phyloP scores from a whole-genome alignment of 441 rosid species.

The Codiaeum variegatum region DNA sequence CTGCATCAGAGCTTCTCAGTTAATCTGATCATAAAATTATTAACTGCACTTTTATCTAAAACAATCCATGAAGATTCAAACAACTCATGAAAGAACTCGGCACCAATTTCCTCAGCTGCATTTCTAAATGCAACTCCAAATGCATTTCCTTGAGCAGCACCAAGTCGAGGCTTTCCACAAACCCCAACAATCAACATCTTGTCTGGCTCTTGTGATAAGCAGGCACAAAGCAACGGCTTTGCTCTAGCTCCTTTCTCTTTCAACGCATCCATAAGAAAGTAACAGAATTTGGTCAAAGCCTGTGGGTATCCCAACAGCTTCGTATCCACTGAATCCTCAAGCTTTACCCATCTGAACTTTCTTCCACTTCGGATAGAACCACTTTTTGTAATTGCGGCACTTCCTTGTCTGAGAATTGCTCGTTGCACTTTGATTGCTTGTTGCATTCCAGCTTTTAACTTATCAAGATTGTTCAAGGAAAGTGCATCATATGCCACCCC shows the following conservation, averaged over 20 bases:
- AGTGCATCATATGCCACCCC: constrained; percentile 93
- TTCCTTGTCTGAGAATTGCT: constrained; percentile 90
- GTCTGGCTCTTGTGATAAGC: constrained; percentile 52
- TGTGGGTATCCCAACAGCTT: constrained; percentile 86
- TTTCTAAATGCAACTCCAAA: constrained; percentile 84
- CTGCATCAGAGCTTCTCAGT: constrained; percentile 66
- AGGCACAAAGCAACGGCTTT: constrained; percentile 90
- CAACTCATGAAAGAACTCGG: constrained; percentile 83
- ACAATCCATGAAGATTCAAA: constrained; percentile 96
- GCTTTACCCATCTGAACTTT: constrained; percentile 92
- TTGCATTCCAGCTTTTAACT: constrained; percentile 78
- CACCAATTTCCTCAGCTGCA: constrained; percentile 83
- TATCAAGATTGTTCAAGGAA: constrained; percentile 67
- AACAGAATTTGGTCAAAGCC: constrained; percentile 87
- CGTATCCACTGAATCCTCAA: constrained; percentile 76
- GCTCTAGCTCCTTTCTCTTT: constrained; percentile 87
- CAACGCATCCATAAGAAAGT: constrained; percentile 93
- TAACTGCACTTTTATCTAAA: constrained; percentile 64
- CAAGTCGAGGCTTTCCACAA: constrained; percentile 86
- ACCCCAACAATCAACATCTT: constrained; percentile 88
- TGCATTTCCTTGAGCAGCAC: constrained; percentile 83
- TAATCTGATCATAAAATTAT: constrained; percentile 79
- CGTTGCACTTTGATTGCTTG: constrained; percentile 89
- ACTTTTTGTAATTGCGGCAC: constrained; percentile 75
- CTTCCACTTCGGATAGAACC: constrained; percentile 83